Percentiles rank a stretch among this genome's conserved stretches.
These are phyloP conservation scores for Candida pseudoviswanathii DNA, from an alignment of 1,139 yeast genomes.

Conservation along the genomic window DNA sequence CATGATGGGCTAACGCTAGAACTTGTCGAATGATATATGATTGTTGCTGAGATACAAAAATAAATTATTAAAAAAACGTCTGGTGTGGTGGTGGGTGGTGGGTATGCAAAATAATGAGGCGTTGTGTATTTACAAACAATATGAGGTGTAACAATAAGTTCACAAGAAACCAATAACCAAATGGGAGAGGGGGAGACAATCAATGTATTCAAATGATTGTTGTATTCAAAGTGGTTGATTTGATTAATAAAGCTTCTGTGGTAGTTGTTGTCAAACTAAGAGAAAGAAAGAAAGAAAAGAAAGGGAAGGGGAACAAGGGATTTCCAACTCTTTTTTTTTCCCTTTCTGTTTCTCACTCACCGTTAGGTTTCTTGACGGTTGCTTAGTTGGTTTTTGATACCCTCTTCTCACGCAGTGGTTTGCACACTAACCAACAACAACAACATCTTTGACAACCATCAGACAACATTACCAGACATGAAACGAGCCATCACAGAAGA, in stretches of 20 bases:
- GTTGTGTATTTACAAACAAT: neutral
- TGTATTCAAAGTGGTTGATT: neutral
- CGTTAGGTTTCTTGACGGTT: neutral
- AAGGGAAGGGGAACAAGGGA: conserved; percentile 1
- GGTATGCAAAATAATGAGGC: neutral
- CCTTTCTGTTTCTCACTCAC: neutral
- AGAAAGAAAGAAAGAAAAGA: neutral
- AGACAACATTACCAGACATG: neutral
- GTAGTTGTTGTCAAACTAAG: too few species aligned
- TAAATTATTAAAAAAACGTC: neutral
- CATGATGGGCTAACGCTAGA: neutral
- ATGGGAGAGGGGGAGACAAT: neutral
- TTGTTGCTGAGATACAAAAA: conserved; percentile 1
- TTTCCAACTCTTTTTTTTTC: neutral
- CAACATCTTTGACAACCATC: too few species aligned
- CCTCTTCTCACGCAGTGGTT: neutral
- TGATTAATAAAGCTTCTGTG: neutral
- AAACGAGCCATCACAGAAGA: neutral
- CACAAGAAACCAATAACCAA: too few species aligned
- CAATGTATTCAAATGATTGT: neutral
- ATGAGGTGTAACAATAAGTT: neutral
- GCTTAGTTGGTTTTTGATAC: neutral
- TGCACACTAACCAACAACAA: neutral
- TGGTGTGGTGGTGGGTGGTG: neutral
- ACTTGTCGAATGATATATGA: neutral